phyloP scores from a whole-genome alignment of 139 green algal species.

The Picochlorum sp. region DNA sequence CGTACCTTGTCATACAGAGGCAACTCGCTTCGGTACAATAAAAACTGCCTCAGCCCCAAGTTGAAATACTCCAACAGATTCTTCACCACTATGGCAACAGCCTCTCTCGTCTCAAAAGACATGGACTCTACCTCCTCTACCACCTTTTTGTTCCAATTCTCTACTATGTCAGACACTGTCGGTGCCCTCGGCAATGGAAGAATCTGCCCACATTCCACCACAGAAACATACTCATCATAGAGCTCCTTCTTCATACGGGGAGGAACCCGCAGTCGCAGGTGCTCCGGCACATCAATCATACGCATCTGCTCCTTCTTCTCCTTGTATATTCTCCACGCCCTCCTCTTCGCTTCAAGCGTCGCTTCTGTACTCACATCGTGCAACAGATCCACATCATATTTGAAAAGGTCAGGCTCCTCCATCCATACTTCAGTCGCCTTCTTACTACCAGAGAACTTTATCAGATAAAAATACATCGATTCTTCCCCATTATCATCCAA shows the following conservation, averaged over 20 bases:
- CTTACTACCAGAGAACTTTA: slow-evolving; percentile 49
- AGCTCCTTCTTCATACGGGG: slow-evolving; percentile 56
- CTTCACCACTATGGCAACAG: slow-evolving; percentile 15
- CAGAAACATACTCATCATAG: slow-evolving; percentile 61
- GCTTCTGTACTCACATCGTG: slow-evolving; percentile 1
- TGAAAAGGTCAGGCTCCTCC: slow-evolving; percentile 34
- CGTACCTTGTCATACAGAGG: slow-evolving; percentile 8
- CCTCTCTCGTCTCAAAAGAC: slow-evolving; percentile 1
- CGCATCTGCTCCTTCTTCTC: neutral
- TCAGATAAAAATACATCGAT: slow-evolving; percentile 14
- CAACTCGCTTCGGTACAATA: slow-evolving; percentile 73
- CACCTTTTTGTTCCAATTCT: slow-evolving; percentile 7
- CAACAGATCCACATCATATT: slow-evolving; percentile 3
- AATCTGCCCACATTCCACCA: slow-evolving; percentile 41
- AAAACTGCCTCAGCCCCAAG: slow-evolving; percentile 54
- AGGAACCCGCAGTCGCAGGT: slow-evolving; percentile 56
- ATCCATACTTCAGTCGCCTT: slow-evolving; percentile 77
- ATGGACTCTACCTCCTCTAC: slow-evolving; percentile 3
- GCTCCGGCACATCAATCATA: slow-evolving; percentile 11
- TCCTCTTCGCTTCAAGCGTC: neutral
- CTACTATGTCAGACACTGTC: slow-evolving; percentile 8
- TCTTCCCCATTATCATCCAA: neutral
- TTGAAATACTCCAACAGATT: slow-evolving; percentile 79
- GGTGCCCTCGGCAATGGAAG: slow-evolving; percentile 51
- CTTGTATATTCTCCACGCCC: slow-evolving; percentile 1